phyloP scores from a whole-genome alignment of 768 basidiomycete genomes.

The Boletus eberwhitei region DNA sequence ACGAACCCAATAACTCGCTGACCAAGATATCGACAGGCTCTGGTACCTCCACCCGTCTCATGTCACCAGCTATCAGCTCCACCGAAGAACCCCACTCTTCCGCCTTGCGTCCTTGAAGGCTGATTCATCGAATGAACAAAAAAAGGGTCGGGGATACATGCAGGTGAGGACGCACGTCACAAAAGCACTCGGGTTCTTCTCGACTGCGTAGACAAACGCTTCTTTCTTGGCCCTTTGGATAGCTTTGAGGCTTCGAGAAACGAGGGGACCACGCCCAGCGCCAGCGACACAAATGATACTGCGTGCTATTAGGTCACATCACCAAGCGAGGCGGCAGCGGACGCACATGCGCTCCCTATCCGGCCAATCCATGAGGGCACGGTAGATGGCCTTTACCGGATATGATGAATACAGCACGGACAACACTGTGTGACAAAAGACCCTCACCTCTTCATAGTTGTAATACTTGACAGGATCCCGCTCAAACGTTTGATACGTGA shows the following conservation, averaged over 20 bases:
- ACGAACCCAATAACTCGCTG: slow-evolving; percentile 93
- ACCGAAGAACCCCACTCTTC: slow-evolving; percentile 83
- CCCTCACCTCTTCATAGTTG: slow-evolving; percentile 84
- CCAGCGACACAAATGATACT: slow-evolving; percentile 91
- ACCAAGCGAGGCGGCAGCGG: slow-evolving; percentile 28
- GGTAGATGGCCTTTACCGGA: slow-evolving; percentile 64
- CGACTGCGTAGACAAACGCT: slow-evolving; percentile 79
- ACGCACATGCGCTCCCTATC: slow-evolving; percentile 56
- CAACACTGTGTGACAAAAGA: slow-evolving; percentile 6
- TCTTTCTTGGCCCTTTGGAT: slow-evolving; percentile 60
- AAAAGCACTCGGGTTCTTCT: slow-evolving; percentile 95
- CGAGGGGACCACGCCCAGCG: slow-evolving; percentile 91
- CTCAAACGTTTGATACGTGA: slow-evolving; percentile 97
- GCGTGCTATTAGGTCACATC: slow-evolving; percentile 15
- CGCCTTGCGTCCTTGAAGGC: slow-evolving; percentile 78
- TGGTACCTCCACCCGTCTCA: slow-evolving; percentile 80
- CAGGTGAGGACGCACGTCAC: slow-evolving; percentile 70
- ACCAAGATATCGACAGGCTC: slow-evolving; percentile 91
- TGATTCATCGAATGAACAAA: slow-evolving; percentile 33
- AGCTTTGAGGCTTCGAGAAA: slow-evolving; percentile 79
- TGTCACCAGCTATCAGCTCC: slow-evolving; percentile 87
- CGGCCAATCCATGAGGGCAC: slow-evolving; percentile 73
- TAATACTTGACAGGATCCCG: slow-evolving; percentile 95
- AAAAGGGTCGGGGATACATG: slow-evolving; percentile 5
- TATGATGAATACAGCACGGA: slow-evolving; percentile 8